Evolutionary conservation across 208 protist genomes (phyloP).

Genomic region (Balamuthia mandrillaris): DNA sequence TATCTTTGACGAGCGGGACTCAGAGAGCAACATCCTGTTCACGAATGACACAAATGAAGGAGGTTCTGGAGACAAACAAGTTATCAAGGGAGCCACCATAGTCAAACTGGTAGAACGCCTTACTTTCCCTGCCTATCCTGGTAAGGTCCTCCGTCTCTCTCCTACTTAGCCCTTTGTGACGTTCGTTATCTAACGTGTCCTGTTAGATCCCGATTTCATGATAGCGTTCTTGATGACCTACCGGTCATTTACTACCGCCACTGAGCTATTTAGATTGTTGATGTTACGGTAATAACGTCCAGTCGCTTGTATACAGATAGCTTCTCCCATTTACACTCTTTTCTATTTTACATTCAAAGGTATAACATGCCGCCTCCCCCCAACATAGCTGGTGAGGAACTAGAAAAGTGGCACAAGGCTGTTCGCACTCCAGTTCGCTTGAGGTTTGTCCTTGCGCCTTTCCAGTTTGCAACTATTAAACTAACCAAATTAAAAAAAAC

Average conservation of each 20-base stretch:
- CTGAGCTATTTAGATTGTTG: background rate
- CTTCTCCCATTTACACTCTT: too few species aligned
- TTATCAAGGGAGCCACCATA: conserved; percentile 22
- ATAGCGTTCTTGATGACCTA: background rate
- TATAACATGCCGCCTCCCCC: background rate
- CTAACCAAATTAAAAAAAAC: background rate
- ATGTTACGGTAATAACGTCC: too few species aligned
- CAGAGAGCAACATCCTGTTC: too few species aligned
- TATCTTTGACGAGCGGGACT: too few species aligned
- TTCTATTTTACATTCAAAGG: background rate
- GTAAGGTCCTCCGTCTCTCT: background rate
- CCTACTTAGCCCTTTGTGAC: too few species aligned
- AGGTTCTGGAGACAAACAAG: background rate
- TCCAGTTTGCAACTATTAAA: background rate
- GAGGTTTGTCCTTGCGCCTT: background rate
- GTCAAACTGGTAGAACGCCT: conserved; percentile 14
- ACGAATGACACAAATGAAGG: too few species aligned
- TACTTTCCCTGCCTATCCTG: background rate
- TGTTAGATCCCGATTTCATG: background rate
- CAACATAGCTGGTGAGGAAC: background rate
- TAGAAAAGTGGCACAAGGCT: background rate
- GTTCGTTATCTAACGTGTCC: background rate
- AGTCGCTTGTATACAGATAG: too few species aligned
- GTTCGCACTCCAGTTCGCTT: background rate
- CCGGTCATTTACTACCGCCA: background rate